Base-by-base conservation (phyloP, 495 filamentous ascomycete genomes). In the Daldinia decipiens region DNA sequence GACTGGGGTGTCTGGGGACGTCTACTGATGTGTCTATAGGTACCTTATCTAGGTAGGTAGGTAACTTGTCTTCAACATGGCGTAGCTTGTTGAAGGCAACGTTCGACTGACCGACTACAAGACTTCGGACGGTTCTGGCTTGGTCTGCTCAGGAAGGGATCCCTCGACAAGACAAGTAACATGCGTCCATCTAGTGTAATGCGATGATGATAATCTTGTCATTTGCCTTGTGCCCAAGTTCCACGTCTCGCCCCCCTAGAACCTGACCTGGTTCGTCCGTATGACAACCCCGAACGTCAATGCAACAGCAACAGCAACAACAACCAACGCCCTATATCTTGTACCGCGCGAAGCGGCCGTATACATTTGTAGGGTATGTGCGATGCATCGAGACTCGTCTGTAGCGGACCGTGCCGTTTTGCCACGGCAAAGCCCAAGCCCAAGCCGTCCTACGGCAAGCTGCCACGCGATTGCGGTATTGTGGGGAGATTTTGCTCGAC, bases 361-460 rank as follows among this genome's bases (percentile, higher is more conserved):
- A 34, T 55, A 55, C 52, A 62, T 51, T 51, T 24, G 43, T 32
- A 43, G 38, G 62, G 45, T 50, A 47, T 47, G 34, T 47, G 54
- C 34, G n/a, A 9, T 21, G 43, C 43, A 11, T 47, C 43, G 17
- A 47, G 43, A 47, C 43, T 47, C 24, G n/a, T 31, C 59, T 72
- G 64, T 68, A 62, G 43, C 57, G 65, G 65, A 47, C 65, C 70
- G 70, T 68, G 70, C 70, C 70, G 65, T 73, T 67, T 61, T 27
- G 65, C 55, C 56, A 73, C 65, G 53, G 36, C 59, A 52, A 62
- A 29, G 38, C 34, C 36, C 11, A 21, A 24, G 21, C 19, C 19
- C 6, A 24, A 24, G 57, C 43, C 52, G 65, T 68, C 65, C 70
- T 65, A 65, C 65, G 27, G 38, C 45, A 47, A 38, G 45, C 40